Conservation (phyloP, 1,139 yeast genomes). For the Kodamaea arcana region DNA sequence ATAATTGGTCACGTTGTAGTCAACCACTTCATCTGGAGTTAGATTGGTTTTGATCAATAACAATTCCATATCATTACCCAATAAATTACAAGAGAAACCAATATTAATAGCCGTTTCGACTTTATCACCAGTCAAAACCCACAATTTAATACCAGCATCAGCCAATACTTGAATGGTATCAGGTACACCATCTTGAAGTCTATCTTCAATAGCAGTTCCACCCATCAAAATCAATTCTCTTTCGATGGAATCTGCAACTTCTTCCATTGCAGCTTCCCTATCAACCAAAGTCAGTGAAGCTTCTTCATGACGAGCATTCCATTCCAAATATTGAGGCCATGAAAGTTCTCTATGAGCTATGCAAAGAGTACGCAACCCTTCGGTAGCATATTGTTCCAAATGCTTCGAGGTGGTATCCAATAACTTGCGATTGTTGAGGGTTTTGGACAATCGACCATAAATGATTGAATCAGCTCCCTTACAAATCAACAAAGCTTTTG, state of each 20-base stretch:
- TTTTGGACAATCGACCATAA: constrained; percentile 36
- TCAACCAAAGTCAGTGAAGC: constrained; percentile 43
- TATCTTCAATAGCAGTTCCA: constrained; percentile 52
- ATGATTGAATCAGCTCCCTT: constrained; percentile 50
- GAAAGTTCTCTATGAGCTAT: constrained; percentile 43
- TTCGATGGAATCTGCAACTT: constrained; percentile 46
- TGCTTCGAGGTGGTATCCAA: constrained; percentile 37
- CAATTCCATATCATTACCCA: constrained; percentile 46
- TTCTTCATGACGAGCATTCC: constrained; percentile 39
- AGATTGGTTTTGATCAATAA: constrained; percentile 34
- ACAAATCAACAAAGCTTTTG: constrained; percentile 40
- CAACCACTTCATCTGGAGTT: constrained; percentile 29
- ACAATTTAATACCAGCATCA: constrained; percentile 47
- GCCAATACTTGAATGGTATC: constrained; percentile 42
- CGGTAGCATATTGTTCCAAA: constrained; percentile 44
- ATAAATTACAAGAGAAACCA: constrained; percentile 48
- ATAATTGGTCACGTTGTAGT: constrained; percentile 26
- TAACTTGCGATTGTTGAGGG: constrained; percentile 26
- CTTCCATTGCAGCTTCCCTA: constrained; percentile 44
- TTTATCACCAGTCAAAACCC: constrained; percentile 52
- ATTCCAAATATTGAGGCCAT: constrained; percentile 40
- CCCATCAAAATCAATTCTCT: constrained; percentile 42
- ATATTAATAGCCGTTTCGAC: constrained; percentile 51
- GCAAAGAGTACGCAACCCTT: constrained; percentile 47
- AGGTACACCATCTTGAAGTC: constrained; percentile 50